Base-by-base conservation (phyloP, 139 green algal genomes). In the Protoeuglena noctilucae region DNA sequence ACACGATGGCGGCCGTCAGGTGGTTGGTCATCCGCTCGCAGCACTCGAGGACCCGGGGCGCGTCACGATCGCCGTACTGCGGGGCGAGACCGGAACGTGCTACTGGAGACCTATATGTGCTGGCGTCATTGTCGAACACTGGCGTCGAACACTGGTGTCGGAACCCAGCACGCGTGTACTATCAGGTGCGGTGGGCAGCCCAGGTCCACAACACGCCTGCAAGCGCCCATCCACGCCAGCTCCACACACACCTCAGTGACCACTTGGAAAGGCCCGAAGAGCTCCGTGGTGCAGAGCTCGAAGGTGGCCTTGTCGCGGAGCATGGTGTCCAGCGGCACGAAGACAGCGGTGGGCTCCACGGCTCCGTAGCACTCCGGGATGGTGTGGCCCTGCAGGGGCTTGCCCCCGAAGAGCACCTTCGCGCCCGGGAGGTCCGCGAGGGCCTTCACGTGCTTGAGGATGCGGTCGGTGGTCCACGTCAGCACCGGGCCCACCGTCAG, bases 231-330 rank as follows among this genome's bases (percentile, higher is more conserved):
- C n/a, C n/a, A n/a, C n/a, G n/a, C n/a, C n/a, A n/a, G n/a, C n/a
- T n/a, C n/a, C n/a, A n/a, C n/a, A n/a, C n/a, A n/a, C n/a, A n/a
- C 6, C 45, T 51, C 45, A 9, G 45, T 51, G 45, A 26, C 14
- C 21, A 87, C 85, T 71, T 96, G 88, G 53, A 97, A 78, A 21
- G 89, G 89, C 1, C 89, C 89, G 73, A 97, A 97, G 23, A 97
- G 75, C 71, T 97, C 89, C 1, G 76, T 95, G 18, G 86, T 96
- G 5, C 68, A 81, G 14, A 74, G 45, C 31, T 79, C 60, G 34
- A 92, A 95, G 30, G 49, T 53, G 16, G 73, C 71, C 18, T 70
- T 58, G 9, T 53, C 59, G 21, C 69, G 66, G 4, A 84, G 64
- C 55, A 93, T 76, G 47, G 77, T 60, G 34, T 78, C 45, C 31